These are phyloP conservation scores for Bimuria novae-zelandiae DNA, from an alignment of 2,329 filamentous ascomycete genomes.

Conservation along the genomic window DNA sequence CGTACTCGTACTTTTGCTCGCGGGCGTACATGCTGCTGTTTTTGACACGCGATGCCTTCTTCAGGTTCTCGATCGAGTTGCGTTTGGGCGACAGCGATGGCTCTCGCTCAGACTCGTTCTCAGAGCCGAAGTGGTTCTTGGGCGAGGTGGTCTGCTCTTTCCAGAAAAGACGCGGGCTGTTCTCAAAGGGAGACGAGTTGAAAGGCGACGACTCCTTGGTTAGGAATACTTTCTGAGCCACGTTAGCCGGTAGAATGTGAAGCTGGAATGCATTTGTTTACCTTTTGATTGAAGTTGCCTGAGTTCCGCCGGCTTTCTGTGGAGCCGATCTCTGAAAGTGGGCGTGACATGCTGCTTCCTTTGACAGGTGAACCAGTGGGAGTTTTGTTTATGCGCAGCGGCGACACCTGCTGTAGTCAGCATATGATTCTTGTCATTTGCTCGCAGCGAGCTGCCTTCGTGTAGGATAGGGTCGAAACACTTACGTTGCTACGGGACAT, in stretches of 20 bases:
- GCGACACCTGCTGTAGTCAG: constrained; percentile 64
- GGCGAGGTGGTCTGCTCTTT: constrained; percentile 71
- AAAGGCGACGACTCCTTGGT: constrained; percentile 80
- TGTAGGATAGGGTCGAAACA: neutral
- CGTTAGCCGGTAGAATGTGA: constrained; percentile 26
- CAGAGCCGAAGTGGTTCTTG: constrained; percentile 62
- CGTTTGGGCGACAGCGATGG: constrained; percentile 74
- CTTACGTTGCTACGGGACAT: constrained; percentile 51
- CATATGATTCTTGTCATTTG: constrained; percentile 10
- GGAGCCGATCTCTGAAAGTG: constrained; percentile 86
- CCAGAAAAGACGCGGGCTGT: constrained; percentile 90
- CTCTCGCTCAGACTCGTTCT: constrained; percentile 67
- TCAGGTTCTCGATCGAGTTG: constrained; percentile 92
- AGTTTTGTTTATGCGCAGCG: constrained; percentile 78
- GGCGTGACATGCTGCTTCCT: constrained; percentile 64
- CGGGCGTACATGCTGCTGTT: constrained; percentile 97
- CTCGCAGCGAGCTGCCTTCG: neutral
- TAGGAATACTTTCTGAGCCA: constrained; percentile 66
- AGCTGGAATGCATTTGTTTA: constrained; percentile 46
- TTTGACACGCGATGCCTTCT: constrained; percentile 92
- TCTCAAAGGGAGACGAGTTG: constrained; percentile 75
- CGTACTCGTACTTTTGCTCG: constrained; percentile 91
- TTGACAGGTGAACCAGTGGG: constrained; percentile 67
- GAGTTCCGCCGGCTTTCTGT: constrained; percentile 89
- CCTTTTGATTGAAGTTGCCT: constrained; percentile 87